Percentiles rank a stretch among this genome's conserved stretches.
These are phyloP conservation scores for Debaryomyces castellii DNA, from an alignment of 805 yeast species.

Conservation along the genomic window DNA sequence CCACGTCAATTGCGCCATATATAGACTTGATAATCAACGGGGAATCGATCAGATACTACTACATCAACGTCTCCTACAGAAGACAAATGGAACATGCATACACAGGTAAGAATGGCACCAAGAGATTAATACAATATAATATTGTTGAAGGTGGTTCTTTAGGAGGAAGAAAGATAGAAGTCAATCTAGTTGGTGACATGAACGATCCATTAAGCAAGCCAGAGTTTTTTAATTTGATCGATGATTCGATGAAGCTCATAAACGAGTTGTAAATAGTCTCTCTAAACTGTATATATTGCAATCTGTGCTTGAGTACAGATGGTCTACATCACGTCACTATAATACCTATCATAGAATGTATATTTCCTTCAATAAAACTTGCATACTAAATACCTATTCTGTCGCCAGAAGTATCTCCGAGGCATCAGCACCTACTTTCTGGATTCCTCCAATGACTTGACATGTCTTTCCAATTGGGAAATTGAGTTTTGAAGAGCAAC, in stretches of 20 bases:
- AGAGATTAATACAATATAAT: slow-evolving; percentile 39
- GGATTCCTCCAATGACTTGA: slow-evolving; percentile 49
- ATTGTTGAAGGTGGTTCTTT: slow-evolving; percentile 57
- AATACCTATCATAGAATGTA: background rate
- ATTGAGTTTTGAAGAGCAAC: slow-evolving; percentile 68
- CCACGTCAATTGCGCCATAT: slow-evolving; percentile 36
- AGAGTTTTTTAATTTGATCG: slow-evolving; percentile 24
- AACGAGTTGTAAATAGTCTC: slow-evolving; percentile 4
- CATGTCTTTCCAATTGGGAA: slow-evolving; percentile 65
- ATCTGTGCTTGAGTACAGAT: background rate
- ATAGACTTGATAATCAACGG: slow-evolving; percentile 41
- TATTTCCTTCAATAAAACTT: background rate
- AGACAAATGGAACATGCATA: slow-evolving; percentile 45
- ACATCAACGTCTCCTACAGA: slow-evolving; percentile 42
- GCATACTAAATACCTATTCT: background rate
- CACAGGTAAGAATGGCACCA: slow-evolving; percentile 23
- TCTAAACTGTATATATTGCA: background rate
- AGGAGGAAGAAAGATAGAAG: slow-evolving; percentile 55
- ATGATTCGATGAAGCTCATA: slow-evolving; percentile 13
- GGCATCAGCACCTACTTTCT: slow-evolving; percentile 7
- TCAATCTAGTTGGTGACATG: slow-evolving; percentile 43
- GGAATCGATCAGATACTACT: slow-evolving; percentile 40
- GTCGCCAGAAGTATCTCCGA: background rate
- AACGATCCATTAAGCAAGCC: slow-evolving; percentile 16
- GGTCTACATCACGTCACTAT: background rate